Evolutionary conservation across 2,329 filamentous ascomycete genomes (phyloP).

Genomic region (Diaporthe batatas): DNA sequence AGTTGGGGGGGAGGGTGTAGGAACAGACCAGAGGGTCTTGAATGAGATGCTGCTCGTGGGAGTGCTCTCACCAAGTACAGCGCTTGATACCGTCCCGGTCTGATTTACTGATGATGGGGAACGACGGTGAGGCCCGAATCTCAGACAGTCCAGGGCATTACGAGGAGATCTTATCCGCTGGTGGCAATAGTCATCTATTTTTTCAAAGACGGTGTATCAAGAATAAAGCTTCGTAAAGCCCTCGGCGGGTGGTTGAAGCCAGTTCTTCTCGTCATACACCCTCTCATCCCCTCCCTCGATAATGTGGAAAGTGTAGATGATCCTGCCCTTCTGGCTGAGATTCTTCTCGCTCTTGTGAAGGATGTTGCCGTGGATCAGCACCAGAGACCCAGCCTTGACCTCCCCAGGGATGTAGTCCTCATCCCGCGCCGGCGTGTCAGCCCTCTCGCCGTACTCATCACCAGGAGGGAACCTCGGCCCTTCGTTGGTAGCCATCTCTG

Average conservation of each 20-base stretch:
- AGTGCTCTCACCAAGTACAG: neutral
- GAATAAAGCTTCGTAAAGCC: slow-evolving; percentile 80
- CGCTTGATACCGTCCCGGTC: too few relatives aligned
- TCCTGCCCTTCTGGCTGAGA: slow-evolving; percentile 84
- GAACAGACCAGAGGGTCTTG: too few relatives aligned
- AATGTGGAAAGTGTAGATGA: slow-evolving; percentile 97
- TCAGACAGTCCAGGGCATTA: neutral
- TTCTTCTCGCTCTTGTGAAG: slow-evolving; percentile 98
- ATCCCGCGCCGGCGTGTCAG: slow-evolving; percentile 54
- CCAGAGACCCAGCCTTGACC: slow-evolving; percentile 90
- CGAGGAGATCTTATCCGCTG: neutral
- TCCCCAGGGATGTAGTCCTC: slow-evolving; percentile 82
- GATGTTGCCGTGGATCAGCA: slow-evolving; percentile 95
- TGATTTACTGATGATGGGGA: too few relatives aligned
- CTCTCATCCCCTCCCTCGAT: slow-evolving; percentile 81
- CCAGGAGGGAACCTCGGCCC: slow-evolving; percentile 74
- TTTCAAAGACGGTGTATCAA: slow-evolving; percentile 44
- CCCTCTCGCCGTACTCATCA: slow-evolving; percentile 60
- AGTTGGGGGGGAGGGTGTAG: neutral
- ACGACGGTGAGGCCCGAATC: neutral
- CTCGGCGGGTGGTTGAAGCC: slow-evolving; percentile 86
- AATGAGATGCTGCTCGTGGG: neutral
- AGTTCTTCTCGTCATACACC: slow-evolving; percentile 88
- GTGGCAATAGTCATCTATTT: neutral
- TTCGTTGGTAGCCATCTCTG: slow-evolving; percentile 78